Evolutionary conservation across 805 yeast species (phyloP).

Genomic region (Monosporozyma unispora): DNA sequence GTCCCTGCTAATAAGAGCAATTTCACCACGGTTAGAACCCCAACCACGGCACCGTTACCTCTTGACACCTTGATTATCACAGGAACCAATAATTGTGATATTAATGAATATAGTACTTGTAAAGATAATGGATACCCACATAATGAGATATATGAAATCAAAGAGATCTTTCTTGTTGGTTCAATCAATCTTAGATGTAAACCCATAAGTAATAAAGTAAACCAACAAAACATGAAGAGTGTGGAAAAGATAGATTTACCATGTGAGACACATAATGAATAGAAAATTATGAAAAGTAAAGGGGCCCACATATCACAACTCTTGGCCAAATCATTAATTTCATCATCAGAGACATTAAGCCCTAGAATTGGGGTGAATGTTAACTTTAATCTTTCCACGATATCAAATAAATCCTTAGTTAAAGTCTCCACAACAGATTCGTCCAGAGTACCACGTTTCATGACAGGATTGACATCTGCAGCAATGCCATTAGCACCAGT

Average conservation of each 20-base stretch:
- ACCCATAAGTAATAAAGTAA: constrained; percentile 20
- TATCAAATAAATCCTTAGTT: constrained; percentile 25
- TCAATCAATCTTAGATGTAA: constrained; percentile 24
- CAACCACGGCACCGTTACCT: background rate
- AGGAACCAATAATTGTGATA: constrained; percentile 23
- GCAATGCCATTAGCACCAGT: background rate
- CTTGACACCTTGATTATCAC: constrained; percentile 11
- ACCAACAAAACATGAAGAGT: constrained; percentile 27
- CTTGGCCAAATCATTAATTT: constrained; percentile 2
- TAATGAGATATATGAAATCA: constrained; percentile 27
- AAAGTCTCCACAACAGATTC: constrained; percentile 24
- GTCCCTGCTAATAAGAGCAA: constrained; percentile 10
- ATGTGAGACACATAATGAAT: constrained; percentile 26
- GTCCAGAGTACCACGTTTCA: constrained; percentile 28
- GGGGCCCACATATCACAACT: constrained; percentile 33
- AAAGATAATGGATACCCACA: constrained; percentile 30
- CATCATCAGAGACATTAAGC: background rate
- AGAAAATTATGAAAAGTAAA: constrained; percentile 22
- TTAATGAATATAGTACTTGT: constrained; percentile 21
- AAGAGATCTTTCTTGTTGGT: constrained; percentile 18
- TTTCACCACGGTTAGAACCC: constrained; percentile 9
- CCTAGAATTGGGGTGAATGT: background rate
- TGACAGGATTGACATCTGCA: background rate
- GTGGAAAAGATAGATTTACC: constrained; percentile 26
- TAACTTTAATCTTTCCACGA: constrained; percentile 22